Conservation (phyloP, 1,139 yeast species). For the Blastobotrys arbuscula region DNA sequence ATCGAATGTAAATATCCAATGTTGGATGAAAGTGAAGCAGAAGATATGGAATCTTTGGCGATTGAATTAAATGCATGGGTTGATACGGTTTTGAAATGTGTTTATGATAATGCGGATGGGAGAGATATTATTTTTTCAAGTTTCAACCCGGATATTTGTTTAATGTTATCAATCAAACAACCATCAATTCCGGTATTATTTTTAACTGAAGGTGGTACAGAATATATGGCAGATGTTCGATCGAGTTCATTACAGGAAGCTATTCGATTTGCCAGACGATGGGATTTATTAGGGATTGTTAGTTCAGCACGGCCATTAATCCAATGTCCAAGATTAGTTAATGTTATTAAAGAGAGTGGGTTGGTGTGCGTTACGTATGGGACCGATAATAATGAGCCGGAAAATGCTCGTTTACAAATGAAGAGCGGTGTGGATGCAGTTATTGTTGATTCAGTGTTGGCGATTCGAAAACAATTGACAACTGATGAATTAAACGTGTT, state of each 20-base stretch:
- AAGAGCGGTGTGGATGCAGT: conserved; percentile 97
- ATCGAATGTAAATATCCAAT: conserved; percentile 94
- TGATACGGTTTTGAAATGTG: conserved; percentile 67
- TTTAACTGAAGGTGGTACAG: conserved; percentile 83
- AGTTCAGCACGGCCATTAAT: conserved; percentile 83
- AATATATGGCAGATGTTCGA: conserved; percentile 78
- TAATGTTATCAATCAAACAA: conserved; percentile 80
- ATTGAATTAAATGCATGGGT: conserved; percentile 83
- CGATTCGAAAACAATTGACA: conserved; percentile 75
- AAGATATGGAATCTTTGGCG: conserved; percentile 81
- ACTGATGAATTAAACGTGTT: neutral
- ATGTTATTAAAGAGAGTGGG: conserved; percentile 84
- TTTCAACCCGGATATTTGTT: conserved; percentile 91
- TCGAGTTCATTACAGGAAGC: conserved; percentile 89
- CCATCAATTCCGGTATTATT: conserved; percentile 81
- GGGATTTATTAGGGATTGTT: conserved; percentile 91
- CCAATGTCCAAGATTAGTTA: conserved; percentile 80
- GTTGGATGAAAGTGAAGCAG: conserved; percentile 87
- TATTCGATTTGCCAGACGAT: conserved; percentile 80
- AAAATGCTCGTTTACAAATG: conserved; percentile 79
- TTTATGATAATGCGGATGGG: conserved; percentile 72
- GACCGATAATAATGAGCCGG: conserved; percentile 75
- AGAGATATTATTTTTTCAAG: conserved; percentile 88
- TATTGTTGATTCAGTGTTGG: conserved; percentile 89
- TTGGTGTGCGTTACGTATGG: conserved; percentile 95